Conservation (phyloP, 257 asterid species). For the Solanum boliviense region DNA sequence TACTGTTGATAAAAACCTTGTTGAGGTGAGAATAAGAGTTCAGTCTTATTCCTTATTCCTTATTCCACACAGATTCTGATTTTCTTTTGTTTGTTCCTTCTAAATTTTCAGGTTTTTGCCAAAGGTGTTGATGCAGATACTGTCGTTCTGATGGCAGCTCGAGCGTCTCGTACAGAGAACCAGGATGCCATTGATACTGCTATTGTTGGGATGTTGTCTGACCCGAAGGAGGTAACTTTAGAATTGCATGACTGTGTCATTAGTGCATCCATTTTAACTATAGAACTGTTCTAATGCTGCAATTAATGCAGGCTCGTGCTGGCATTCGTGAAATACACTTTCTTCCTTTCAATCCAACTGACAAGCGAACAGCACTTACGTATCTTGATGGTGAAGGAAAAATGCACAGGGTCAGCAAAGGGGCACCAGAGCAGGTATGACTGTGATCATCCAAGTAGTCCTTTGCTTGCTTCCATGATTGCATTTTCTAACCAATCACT, state of each 20-base stretch:
- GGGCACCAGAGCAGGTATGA: slow-evolving; percentile 96
- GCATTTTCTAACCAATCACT: slow-evolving; percentile 1
- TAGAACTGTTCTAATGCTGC: background rate
- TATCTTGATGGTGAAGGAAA: slow-evolving; percentile 75
- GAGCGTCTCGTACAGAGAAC: slow-evolving; percentile 91
- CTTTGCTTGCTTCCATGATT: background rate
- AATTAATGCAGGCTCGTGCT: slow-evolving; percentile 65
- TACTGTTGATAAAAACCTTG: slow-evolving; percentile 89
- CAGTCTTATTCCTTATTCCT: background rate
- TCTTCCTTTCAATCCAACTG: slow-evolving; percentile 96
- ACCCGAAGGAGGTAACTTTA: slow-evolving; percentile 80
- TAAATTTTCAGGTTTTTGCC: slow-evolving; percentile 54
- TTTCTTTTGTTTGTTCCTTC: background rate
- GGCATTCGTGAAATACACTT: slow-evolving; percentile 89
- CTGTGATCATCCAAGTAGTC: background rate
- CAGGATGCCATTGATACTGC: slow-evolving; percentile 97
- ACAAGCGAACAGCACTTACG: slow-evolving; percentile 89
- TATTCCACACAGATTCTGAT: background rate
- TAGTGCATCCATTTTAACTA: background rate
- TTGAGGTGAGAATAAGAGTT: slow-evolving; percentile 49
- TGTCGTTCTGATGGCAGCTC: slow-evolving; percentile 96
- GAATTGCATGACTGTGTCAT: background rate
- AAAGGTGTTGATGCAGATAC: slow-evolving; percentile 85
- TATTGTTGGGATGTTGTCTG: slow-evolving; percentile 93
- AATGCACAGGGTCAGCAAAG: slow-evolving; percentile 98